Base-by-base conservation (phyloP, 2,329 filamentous ascomycete genomes). In the Mollisiaceae sp. region DNA sequence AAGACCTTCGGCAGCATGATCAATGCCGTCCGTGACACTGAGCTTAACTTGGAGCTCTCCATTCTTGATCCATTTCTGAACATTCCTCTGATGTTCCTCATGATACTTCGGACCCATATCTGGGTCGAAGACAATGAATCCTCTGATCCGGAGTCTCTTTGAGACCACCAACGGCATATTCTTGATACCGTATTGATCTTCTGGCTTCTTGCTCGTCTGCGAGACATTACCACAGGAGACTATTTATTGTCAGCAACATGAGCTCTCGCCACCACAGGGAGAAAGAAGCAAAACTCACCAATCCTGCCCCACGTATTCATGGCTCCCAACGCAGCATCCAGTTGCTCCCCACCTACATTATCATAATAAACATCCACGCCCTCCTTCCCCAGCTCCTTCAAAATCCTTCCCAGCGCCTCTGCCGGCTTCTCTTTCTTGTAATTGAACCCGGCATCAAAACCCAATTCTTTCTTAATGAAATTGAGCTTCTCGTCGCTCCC, bases 301-400 rank as follows among this genome's bases (percentile, higher is more conserved):
- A 92, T 87, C 63, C 90, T 83, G 9, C 89, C 91, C 67, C 82
- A 86, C 61, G 80, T 72, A 65, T 89, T 91, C 78, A 91, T 80
- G 62, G 81, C 79, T 32, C 82, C 80, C 60, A 93, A 78, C 0
- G 89, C 87, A 45, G 88, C 89, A 71, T 91, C 88, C 60, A 92
- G 81, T 68, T 90, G 87, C 78, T 91, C 89, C 41, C 90, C 91
- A 20, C 91, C 91, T 12, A 91, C 90, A 73, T 93, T 93, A 78
- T 93, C 91, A 74, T 89, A 62, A 81, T 93, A 92, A 75, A 93
- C 91, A 75, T 93, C 89, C 67, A 93, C 82, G 2, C 91, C 90
- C 27, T 91, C 78, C 1, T 89, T 89, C 0, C 89, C 89, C 8
- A 92, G 82, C 66, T 70, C 68, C 18, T 27, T 35, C 58, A 71